Evolutionary conservation across 352 stramenopile species (phyloP).

Genomic region (Globisporangium middletonii): DNA sequence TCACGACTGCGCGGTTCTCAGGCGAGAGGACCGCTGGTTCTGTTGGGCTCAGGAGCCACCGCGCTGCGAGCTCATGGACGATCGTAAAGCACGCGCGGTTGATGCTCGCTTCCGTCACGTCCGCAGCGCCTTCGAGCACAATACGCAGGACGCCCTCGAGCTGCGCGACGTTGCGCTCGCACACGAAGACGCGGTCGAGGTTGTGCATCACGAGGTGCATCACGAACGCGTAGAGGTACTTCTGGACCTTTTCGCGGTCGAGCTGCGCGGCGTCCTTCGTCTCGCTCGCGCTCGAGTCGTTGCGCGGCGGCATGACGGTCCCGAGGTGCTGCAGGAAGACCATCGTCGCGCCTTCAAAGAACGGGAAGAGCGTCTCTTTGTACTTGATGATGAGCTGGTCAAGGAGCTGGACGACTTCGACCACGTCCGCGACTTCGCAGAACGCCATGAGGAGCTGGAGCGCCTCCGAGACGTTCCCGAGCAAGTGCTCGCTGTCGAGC

Average conservation of each 20-base stretch:
- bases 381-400: conserved; percentile 86
- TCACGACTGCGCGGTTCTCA: conserved; percentile 42
- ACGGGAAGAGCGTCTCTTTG: conserved; percentile 57
- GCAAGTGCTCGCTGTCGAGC: conserved; percentile 63
- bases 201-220: conserved; percentile 67
- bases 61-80: conserved; percentile 53
- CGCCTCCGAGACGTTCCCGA: conserved; percentile 51
- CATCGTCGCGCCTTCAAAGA: conserved; percentile 62
- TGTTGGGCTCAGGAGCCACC: conserved; percentile 48
- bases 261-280: conserved; percentile 70
- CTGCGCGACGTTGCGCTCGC: conserved; percentile 52
- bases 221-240: conserved; percentile 79
- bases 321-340: conserved; percentile 73
- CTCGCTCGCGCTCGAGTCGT: conserved; percentile 31
- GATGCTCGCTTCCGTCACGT: conserved; percentile 64
- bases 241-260: conserved; percentile 73
- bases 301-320: conserved; percentile 53
- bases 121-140: conserved; percentile 57
- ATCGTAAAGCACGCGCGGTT: conserved; percentile 78
- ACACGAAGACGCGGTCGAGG: conserved; percentile 63
- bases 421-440: conserved; percentile 53
- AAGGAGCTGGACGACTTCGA: conserved; percentile 80
- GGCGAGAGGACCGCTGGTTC: conserved; percentile 13
- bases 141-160: conserved; percentile 63
- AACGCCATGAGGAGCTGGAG: conserved; percentile 58